Evolutionary conservation across 1,139 yeast genomes (phyloP), one percentile per base, ranked within the genome.

Genomic region (Blastobotrys serpentis): DNA sequence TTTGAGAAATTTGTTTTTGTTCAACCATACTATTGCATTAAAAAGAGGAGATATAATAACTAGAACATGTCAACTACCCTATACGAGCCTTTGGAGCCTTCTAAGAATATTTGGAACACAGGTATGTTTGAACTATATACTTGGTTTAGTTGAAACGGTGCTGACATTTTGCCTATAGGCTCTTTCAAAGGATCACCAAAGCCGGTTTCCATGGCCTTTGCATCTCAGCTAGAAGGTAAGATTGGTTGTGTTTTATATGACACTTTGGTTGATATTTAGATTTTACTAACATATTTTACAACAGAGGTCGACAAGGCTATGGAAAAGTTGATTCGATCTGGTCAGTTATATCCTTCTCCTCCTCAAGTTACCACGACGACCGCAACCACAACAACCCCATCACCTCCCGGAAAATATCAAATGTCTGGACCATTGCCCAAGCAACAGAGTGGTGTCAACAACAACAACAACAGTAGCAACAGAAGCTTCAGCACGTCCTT

Each of bases 241-340:
- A 7, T 29, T 23, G 11, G 10, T 11, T 23, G 16, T 11, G 29
- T 7, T 29, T 10, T 29, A 29, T 29, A 10, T 29, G n/a, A n/a
- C n/a, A n/a, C n/a, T n/a, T n/a, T n/a, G n/a, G n/a, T n/a, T n/a
- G n/a, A n/a, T n/a, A n/a, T n/a, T n/a, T n/a, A n/a, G n/a, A n/a
- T n/a, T n/a, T n/a, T n/a, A 19, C 40, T 36, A 19, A 36, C 25
- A 29, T 11, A 18, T 2, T 8, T 19, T n/a, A 11, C 19, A n/a
- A n/a, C 16, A 42, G 47, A 47, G 44, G 42, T 47, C 17, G 50
- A 47, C 30, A 18, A 38, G 26, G 47, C 50, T n/a, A 43, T 43
- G 44, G 44, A 47, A 43, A 43, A 40, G 42, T 18, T 47, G 38
- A 41, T 36, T 14, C 26, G 32, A 39, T 39, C 42, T 23, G 32